A percentile compares a stretch with the other conserved stretches of the same genome.
Conservation (phyloP, 2,329 filamentous ascomycete genomes). For the Byssoonygena ceratinophila region DNA sequence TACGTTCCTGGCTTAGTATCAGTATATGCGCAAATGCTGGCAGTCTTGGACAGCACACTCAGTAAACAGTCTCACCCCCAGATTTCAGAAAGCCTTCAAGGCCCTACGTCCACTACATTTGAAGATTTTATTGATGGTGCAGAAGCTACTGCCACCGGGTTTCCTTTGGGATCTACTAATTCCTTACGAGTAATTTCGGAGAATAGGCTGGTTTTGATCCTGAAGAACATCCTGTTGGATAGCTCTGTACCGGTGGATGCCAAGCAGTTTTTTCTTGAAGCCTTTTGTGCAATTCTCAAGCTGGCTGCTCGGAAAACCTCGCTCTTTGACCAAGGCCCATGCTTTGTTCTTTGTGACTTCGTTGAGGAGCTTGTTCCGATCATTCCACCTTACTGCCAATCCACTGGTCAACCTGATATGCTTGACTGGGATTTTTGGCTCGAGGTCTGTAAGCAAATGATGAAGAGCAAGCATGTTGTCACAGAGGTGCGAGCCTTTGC, state of each 20-base stretch:
- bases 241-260: constrained; percentile 43
- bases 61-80: constrained; percentile 54
- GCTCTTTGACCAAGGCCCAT: constrained; percentile 69
- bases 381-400: constrained; percentile 49
- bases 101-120: constrained; percentile 49
- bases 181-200: constrained; percentile 74
- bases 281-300: constrained; percentile 63
- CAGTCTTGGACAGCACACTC: constrained; percentile 70
- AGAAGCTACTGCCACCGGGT: constrained; percentile 55
- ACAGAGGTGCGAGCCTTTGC: constrained; percentile 77
- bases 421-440: constrained; percentile 81
- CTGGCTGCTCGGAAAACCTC: constrained; percentile 65
- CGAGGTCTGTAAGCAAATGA: constrained; percentile 64
- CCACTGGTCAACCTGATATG: constrained; percentile 39
- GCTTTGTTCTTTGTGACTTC: constrained; percentile 85
- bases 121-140: constrained; percentile 54
- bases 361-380: constrained; percentile 69
- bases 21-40: constrained; percentile 70
- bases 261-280: constrained; percentile 62
- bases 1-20: constrained; percentile 67
- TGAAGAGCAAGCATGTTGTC: constrained; percentile 76
- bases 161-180: constrained; percentile 57
- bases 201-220: constrained; percentile 69
- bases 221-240: constrained; percentile 68
- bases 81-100: constrained; percentile 36